Conservation (phyloP, 768 basidiomycete species). For the Termitomyces sp. region DNA sequence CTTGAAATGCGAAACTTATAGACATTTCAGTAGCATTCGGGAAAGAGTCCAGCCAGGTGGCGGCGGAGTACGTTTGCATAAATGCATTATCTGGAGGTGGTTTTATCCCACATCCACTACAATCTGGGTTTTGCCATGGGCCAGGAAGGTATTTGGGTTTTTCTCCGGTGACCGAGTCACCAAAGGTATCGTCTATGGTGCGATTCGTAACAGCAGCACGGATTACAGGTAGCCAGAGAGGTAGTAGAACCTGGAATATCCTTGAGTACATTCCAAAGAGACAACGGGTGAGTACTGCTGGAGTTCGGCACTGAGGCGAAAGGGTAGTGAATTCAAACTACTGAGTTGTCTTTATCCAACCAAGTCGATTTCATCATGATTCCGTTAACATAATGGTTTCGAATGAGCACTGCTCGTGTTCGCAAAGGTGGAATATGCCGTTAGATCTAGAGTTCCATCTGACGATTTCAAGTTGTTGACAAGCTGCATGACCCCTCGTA, state of each 20-base stretch:
- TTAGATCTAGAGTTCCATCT: too few relatives aligned
- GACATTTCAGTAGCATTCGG: background rate
- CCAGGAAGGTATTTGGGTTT: conserved; percentile 15
- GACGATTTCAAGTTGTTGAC: too few relatives aligned
- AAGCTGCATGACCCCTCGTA: too few relatives aligned
- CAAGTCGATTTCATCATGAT: too few relatives aligned
- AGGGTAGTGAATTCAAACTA: background rate
- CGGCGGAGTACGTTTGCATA: conserved; percentile 16
- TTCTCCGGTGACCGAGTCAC: conserved; percentile 15
- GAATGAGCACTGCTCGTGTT: background rate
- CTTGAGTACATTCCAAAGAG: background rate
- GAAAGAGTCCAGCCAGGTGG: conserved; percentile 2
- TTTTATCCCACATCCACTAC: conserved; percentile 7
- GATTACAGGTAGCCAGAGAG: background rate
- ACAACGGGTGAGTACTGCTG: background rate
- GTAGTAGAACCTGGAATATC: background rate
- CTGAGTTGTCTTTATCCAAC: background rate
- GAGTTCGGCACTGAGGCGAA: background rate
- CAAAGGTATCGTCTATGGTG: conserved; percentile 20
- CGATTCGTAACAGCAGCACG: conserved; percentile 3
- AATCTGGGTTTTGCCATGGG: conserved; percentile 14
- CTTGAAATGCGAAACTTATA: too few relatives aligned
- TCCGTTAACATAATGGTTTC: background rate
- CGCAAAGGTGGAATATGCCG: too few relatives aligned
- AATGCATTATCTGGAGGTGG: conserved; percentile 4